Evolutionary conservation across 2,329 filamentous ascomycete species (phyloP), one percentile per base, ranked within the genome.

Genomic region (Amphichorda felina): DNA sequence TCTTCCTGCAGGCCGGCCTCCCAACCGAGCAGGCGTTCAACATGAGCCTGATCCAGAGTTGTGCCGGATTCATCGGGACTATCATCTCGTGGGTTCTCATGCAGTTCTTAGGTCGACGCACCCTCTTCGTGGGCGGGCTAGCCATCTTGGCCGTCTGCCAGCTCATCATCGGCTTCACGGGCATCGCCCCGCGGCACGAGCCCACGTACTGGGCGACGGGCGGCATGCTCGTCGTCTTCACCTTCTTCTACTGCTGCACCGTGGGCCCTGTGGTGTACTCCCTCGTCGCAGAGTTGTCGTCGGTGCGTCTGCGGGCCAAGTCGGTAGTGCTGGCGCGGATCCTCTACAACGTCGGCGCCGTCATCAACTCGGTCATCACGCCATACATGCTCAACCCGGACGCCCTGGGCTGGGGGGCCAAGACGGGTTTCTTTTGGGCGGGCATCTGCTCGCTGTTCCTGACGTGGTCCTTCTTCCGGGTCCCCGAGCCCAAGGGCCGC

Each of bases 111-210:
- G 61, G 62, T 19, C 57, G 61, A 8, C 51, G 61, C 15, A 52
- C 49, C 2, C 53, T 64, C 35, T 62, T 56, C 43, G 39, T 63
- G n/a, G 35, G 28, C 10, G 61, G 61, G 5, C 47, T 62, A 31
- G 29, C 70, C 42, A 70, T 63, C 25, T 43, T 51, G 2, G 82
- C 68, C 51, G 29, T 50, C 17, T 48, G 61, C 13, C 49, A 65
- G n/a, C 49, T 54, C 35, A 43, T 53, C 26, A 57, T 65, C 25
- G 62, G 60, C 13, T 47, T 59, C 18, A 67, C 87, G 1, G 81
- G 18, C 13, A 26, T 35, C 27, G 24, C 33, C 2, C 70, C 75
- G 0, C 58, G 10, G 13, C 28, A 10, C 15, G 27, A 17, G 11
- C 21, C 31, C 7, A n/a, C 19, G 10, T 33, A 25, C 24, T 33